Evolutionary conservation across 768 basidiomycete genomes (phyloP).

Genomic region (Tulasnella sp.): DNA sequence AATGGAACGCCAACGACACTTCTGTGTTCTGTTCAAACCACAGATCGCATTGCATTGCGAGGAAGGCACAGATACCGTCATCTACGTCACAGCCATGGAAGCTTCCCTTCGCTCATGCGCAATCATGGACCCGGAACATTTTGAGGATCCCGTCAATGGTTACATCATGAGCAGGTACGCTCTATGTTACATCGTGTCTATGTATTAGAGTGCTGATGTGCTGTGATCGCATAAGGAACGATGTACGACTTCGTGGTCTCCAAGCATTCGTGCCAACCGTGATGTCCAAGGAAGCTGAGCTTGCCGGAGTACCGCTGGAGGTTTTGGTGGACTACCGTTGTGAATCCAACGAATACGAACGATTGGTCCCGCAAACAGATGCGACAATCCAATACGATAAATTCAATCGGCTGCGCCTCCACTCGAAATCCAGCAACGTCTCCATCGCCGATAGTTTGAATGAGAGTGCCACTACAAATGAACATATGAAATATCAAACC

Average conservation of each 20-base stretch:
- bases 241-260: slow-evolving; percentile 64
- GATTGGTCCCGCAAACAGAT: slow-evolving; percentile 81
- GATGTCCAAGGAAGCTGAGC: not conserved
- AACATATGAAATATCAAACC: slow-evolving; percentile 56
- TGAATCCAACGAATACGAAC: slow-evolving; percentile 74
- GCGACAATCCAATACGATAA: slow-evolving; percentile 84
- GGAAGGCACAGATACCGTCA: slow-evolving; percentile 42
- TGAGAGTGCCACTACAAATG: slow-evolving; percentile 23
- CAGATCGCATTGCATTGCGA: slow-evolving; percentile 74
- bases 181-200: not conserved
- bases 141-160: slow-evolving; percentile 75
- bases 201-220: not conserved
- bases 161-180: slow-evolving; percentile 74
- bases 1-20: slow-evolving; percentile 48
- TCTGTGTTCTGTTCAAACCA: slow-evolving; percentile 81
- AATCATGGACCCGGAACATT: slow-evolving; percentile 69
- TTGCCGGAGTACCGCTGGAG: slow-evolving; percentile 69
- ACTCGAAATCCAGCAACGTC: slow-evolving; percentile 51
- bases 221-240: slow-evolving; percentile 54
- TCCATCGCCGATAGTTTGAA: not conserved
- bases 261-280: slow-evolving; percentile 74
- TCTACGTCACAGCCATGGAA: slow-evolving; percentile 69
- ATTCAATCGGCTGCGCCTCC: slow-evolving; percentile 82
- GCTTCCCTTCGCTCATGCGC: slow-evolving; percentile 67
- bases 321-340: slow-evolving; percentile 77